These are phyloP conservation scores for Zygnema circumcarinatum DNA, from an alignment of 139 green algal species.

Conservation along the genomic window DNA sequence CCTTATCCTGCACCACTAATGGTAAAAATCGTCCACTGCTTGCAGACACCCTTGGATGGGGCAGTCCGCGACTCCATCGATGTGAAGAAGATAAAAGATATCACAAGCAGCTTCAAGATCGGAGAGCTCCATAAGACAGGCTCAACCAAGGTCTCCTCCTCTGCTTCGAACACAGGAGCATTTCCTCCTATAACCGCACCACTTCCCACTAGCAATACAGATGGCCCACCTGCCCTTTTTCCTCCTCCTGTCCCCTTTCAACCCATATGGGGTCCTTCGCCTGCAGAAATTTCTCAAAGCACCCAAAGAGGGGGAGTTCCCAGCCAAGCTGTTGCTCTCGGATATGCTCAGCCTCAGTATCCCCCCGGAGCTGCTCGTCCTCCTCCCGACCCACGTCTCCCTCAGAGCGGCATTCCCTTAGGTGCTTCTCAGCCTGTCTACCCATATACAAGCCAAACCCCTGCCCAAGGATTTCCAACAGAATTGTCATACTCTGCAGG, in stretches of 20 bases:
- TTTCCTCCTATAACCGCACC: background rate
- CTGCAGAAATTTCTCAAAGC: background rate
- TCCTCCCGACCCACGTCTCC: too few species aligned
- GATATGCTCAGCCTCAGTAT: conserved; percentile 21
- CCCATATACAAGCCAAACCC: background rate
- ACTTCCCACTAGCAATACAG: background rate
- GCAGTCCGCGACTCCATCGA: conserved; percentile 25
- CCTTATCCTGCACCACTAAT: too few species aligned
- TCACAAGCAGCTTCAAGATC: conserved; percentile 29
- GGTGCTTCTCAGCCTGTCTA: background rate
- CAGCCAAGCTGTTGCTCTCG: conserved; percentile 30
- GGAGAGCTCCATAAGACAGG: conserved; percentile 14
- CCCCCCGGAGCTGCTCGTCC: conserved; percentile 11
- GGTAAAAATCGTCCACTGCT: too few species aligned
- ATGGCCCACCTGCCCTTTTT: background rate
- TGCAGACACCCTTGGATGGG: background rate
- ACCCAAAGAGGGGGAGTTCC: conserved; percentile 10
- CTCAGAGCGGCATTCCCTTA: too few species aligned
- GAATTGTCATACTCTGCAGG: background rate
- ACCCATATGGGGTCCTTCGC: conserved; percentile 15
- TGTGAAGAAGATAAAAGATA: conserved; percentile 49
- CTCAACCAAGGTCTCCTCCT: background rate
- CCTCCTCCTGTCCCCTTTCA: background rate
- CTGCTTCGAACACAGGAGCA: background rate
- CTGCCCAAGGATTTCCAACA: background rate